Conservation (phyloP, 305 asterid species). For the Caryopteris hybrid region DNA sequence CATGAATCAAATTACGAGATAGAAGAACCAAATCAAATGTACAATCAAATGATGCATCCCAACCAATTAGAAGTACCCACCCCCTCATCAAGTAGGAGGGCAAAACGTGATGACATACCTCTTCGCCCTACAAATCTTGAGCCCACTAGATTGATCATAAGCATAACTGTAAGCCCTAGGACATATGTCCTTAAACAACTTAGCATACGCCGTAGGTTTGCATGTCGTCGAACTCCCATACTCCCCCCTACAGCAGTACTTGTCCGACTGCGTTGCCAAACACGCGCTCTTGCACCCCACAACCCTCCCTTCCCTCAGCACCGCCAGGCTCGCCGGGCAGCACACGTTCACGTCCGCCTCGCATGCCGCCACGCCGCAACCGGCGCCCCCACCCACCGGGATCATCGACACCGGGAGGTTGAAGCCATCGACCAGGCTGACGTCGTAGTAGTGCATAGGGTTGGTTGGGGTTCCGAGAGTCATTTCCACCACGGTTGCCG, state of each 20-base stretch:
- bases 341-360: constrained; percentile 56
- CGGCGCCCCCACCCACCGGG: constrained; percentile 46
- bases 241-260: constrained; percentile 57
- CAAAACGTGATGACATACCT: constrained; percentile 68
- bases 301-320: constrained; percentile 36
- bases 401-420: constrained; percentile 67
- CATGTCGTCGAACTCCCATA: constrained; percentile 40
- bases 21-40: no score
- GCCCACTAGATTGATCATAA: constrained; percentile 52
- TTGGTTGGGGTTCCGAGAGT: constrained; percentile 54
- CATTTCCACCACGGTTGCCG: constrained; percentile 78
- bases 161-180: constrained; percentile 75
- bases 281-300: constrained; percentile 84
- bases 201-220: constrained; percentile 41
- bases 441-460: constrained; percentile 66
- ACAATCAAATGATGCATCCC: neutral
- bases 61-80: no score
- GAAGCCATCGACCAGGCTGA: constrained; percentile 81
- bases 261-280: constrained; percentile 45
- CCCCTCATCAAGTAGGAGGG: constrained; percentile 63
- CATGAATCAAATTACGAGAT: no score
- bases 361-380: constrained; percentile 82
- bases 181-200: constrained; percentile 59
- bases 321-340: constrained; percentile 55
- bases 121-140: constrained; percentile 56